Conservation (phyloP, 495 filamentous ascomycete species). For the Trichoderma virens region DNA sequence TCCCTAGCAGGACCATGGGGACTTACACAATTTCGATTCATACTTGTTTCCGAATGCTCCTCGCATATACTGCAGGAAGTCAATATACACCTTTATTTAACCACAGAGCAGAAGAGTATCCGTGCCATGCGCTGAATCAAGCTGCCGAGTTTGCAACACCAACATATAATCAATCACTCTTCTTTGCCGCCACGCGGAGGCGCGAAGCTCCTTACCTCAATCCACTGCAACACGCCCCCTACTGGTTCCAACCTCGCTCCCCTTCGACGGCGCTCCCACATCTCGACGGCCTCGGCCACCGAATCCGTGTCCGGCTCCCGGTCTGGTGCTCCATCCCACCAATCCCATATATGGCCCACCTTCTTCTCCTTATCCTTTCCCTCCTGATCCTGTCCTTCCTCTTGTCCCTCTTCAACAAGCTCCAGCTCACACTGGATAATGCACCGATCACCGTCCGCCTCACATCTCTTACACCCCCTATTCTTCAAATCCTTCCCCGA, state of each 20-base stretch:
- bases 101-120: no score
- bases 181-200: background rate
- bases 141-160: no score
- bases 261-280: background rate
- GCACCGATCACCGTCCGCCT: background rate
- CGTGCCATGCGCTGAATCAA: no score
- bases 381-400: background rate
- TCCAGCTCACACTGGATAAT: background rate
- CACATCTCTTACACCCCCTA: background rate
- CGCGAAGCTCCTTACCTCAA: background rate
- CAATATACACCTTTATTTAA: no score
- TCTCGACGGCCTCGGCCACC: background rate
- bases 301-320: background rate
- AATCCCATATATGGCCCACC: background rate
- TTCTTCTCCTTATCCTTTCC: background rate
- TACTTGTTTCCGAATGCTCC: no score
- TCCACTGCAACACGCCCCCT: background rate
- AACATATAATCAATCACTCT: background rate
- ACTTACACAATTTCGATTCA: no score
- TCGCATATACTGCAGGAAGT: no score
- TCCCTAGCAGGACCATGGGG: no score
- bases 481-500: background rate
- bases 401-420: background rate
- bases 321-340: background rate
- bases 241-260: background rate